Evolutionary conservation across 2,329 filamentous ascomycete genomes (phyloP).

Genomic region (Bimuria novae-zelandiae): DNA sequence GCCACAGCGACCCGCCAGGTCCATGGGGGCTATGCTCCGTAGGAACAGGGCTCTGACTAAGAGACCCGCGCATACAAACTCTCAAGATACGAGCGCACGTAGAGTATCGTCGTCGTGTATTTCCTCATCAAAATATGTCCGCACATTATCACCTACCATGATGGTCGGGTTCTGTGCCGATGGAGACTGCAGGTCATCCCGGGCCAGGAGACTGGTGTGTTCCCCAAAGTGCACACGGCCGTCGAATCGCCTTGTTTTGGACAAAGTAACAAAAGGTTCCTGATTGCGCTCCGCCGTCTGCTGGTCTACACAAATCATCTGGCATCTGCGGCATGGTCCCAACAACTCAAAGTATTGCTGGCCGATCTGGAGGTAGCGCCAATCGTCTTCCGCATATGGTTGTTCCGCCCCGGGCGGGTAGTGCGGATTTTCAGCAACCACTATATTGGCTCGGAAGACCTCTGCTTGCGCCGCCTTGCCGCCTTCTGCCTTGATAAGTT

Average conservation of each 20-base stretch:
- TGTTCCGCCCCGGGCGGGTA: conserved; percentile 52
- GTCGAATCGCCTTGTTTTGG: conserved; percentile 81
- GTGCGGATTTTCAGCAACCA: conserved; percentile 61
- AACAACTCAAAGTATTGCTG: conserved; percentile 69
- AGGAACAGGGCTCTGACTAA: conserved; percentile 12
- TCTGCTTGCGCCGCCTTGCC: conserved; percentile 70
- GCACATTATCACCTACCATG: conserved; percentile 43
- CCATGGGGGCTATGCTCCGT: conserved; percentile 22
- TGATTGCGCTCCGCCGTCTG: conserved; percentile 74
- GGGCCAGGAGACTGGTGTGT: conserved; percentile 61
- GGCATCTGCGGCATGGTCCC: conserved; percentile 84
- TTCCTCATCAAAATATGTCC: conserved; percentile 37
- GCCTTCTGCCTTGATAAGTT: conserved; percentile 66
- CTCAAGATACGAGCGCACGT: conserved; percentile 31
- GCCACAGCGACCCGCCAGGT: conserved; percentile 15
- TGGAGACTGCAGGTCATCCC: conserved; percentile 25
- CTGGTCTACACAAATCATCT: conserved; percentile 96
- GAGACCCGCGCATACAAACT: conserved; percentile 19
- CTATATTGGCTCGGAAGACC: conserved; percentile 87
- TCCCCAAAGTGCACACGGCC: conserved; percentile 90
- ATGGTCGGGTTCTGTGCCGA: conserved; percentile 45
- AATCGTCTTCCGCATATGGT: conserved; percentile 80
- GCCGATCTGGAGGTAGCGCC: conserved; percentile 71
- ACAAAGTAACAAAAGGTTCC: conserved; percentile 86
- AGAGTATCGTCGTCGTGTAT: conserved; percentile 28